Evolutionary conservation across 352 stramenopile species (phyloP).

Genomic region (Pythium inflatum): DNA sequence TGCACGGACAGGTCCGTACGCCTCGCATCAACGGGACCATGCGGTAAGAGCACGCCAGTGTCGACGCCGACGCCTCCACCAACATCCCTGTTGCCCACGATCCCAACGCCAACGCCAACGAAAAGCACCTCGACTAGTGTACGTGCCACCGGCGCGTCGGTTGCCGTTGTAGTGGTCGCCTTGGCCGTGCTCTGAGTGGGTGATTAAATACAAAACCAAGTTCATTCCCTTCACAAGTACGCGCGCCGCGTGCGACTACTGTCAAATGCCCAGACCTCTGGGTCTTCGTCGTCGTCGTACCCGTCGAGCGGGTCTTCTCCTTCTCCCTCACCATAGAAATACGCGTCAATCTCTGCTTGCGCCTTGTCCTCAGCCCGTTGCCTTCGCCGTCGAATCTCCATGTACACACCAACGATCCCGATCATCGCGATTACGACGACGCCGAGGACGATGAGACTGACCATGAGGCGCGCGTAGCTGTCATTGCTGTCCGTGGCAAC

Average conservation of each 20-base stretch:
- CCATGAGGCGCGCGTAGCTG: constrained; percentile 2
- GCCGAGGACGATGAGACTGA: neutral
- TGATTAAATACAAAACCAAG: too few species aligned
- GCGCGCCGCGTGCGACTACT: neutral
- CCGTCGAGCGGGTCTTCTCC: neutral
- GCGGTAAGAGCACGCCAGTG: too few species aligned
- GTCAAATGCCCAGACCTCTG: neutral
- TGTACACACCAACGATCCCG: neutral
- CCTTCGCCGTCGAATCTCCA: neutral
- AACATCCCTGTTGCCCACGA: too few species aligned
- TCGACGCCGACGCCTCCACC: too few species aligned
- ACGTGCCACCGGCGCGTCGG: too few species aligned
- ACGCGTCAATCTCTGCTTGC: neutral
- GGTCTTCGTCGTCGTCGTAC: neutral
- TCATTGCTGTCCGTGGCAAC: neutral
- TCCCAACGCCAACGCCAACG: too few species aligned
- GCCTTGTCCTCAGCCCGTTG: neutral
- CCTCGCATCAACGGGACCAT: too few species aligned
- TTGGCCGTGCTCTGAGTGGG: too few species aligned
- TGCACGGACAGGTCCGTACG: too few species aligned
- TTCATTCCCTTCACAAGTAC: constrained; percentile 12
- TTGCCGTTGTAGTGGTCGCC: too few species aligned
- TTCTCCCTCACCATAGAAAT: neutral
- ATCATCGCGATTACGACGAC: neutral
- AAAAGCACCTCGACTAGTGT: too few species aligned